phyloP scores from a whole-genome alignment of 495 filamentous ascomycete species.

The Pseudevernia furfuracea region DNA sequence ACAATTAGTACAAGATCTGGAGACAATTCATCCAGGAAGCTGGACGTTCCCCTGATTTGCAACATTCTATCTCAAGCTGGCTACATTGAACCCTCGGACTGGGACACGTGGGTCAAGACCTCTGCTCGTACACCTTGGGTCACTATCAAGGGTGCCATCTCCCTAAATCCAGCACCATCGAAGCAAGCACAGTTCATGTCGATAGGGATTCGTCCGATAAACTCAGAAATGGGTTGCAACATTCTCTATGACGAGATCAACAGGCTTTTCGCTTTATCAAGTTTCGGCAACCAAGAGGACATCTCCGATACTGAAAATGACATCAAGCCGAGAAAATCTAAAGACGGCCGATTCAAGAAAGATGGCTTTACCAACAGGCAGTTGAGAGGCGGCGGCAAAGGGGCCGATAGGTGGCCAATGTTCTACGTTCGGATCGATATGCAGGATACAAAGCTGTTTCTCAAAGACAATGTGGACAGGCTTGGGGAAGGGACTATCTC shows the following conservation, averaged over 20 bases:
- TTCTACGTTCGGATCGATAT: constrained; percentile 71
- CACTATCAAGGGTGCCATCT: constrained; percentile 60
- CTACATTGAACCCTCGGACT: constrained; percentile 45
- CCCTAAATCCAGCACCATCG: constrained; percentile 57
- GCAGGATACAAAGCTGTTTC: constrained; percentile 14
- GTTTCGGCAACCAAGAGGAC: constrained; percentile 62
- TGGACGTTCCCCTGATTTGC: constrained; percentile 36
- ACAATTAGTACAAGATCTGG: neutral
- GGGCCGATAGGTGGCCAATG: constrained; percentile 81
- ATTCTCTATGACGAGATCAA: constrained; percentile 76
- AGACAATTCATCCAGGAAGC: constrained; percentile 1
- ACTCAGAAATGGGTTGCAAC: constrained; percentile 46
- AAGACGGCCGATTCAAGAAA: constrained; percentile 36
- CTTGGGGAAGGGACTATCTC: constrained; percentile 42
- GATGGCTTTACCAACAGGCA: constrained; percentile 50
- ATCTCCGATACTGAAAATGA: constrained; percentile 25
- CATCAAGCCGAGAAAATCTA: constrained; percentile 35
- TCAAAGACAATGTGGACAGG: constrained; percentile 5
- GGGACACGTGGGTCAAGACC: constrained; percentile 57
- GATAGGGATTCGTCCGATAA: constrained; percentile 56
- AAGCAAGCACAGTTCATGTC: constrained; percentile 74
- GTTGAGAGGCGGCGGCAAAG: constrained; percentile 51
- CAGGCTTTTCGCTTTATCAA: constrained; percentile 63
- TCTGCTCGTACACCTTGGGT: constrained; percentile 54
- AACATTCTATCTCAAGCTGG: constrained; percentile 58